phyloP scores from a whole-genome alignment of 2,329 filamentous ascomycete species.

The Alternaria angustiovoidea region DNA sequence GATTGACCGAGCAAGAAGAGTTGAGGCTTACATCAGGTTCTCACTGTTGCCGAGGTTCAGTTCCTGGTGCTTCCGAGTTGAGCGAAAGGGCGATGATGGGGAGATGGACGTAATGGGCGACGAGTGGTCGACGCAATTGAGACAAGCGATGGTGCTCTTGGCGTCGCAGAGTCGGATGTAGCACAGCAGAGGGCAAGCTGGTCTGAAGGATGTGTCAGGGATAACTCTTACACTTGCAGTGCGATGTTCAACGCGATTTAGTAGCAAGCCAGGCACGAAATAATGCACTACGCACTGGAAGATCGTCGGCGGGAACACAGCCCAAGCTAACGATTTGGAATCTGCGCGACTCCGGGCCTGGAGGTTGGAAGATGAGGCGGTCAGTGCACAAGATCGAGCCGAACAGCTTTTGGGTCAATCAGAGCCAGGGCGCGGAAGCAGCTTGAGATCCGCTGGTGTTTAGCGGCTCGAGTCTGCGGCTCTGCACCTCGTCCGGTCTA shows the following conservation, averaged over 20 bases:
- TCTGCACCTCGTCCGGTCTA: slow-evolving; percentile 22
- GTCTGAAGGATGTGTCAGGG: slow-evolving; percentile 20
- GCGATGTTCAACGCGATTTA: slow-evolving; percentile 29
- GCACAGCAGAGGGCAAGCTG: slow-evolving; percentile 25
- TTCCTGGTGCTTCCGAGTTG: background rate
- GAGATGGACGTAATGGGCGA: slow-evolving; percentile 2
- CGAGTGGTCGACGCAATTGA: slow-evolving; percentile 30
- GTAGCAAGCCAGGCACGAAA: slow-evolving; percentile 19
- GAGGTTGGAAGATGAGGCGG: slow-evolving; percentile 19
- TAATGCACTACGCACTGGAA: slow-evolving; percentile 22
- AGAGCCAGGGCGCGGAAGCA: slow-evolving; percentile 13
- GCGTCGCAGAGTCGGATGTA: slow-evolving; percentile 39
- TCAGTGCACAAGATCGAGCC: slow-evolving; percentile 23
- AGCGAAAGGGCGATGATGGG: slow-evolving; percentile 2
- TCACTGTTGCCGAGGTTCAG: background rate
- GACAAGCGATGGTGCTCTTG: slow-evolving; percentile 39
- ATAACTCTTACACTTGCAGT: slow-evolving; percentile 35
- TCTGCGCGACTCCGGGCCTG: slow-evolving; percentile 24
- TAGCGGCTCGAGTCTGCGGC: slow-evolving; percentile 21
- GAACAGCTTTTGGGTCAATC: slow-evolving; percentile 17
- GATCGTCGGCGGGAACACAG: slow-evolving; percentile 29
- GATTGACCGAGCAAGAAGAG: slow-evolving; percentile 7
- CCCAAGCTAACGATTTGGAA: slow-evolving; percentile 43
- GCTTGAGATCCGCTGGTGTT: slow-evolving; percentile 14
- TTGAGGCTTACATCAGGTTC: background rate